A percentile compares a stretch with the other conserved stretches of the same genome.
Evolutionary conservation across 257 asterid species (phyloP).

Genomic region (Petunia secreta): DNA sequence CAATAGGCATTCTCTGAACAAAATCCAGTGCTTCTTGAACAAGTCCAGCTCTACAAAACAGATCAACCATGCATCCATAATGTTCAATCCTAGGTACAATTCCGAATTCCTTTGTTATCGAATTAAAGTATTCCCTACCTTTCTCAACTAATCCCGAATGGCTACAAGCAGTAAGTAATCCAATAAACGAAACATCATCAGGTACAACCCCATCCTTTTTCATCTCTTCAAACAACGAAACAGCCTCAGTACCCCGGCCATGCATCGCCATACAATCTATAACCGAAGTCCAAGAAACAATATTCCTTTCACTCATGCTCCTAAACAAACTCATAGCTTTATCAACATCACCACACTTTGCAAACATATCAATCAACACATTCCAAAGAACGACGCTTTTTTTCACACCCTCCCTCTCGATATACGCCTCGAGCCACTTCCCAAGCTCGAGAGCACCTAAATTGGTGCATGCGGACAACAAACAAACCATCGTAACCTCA

Average conservation of each 20-base stretch:
- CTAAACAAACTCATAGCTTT: constrained; percentile 56
- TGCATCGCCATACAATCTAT: constrained; percentile 71
- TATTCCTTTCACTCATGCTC: constrained; percentile 50
- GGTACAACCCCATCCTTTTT: constrained; percentile 47
- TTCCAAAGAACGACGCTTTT: constrained; percentile 58
- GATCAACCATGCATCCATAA: constrained; percentile 86
- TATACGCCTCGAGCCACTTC: constrained; percentile 64
- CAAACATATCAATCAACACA: constrained; percentile 76
- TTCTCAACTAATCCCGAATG: constrained; percentile 72
- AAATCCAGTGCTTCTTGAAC: constrained; percentile 64
- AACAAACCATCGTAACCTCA: constrained; percentile 68
- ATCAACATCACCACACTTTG: constrained; percentile 83
- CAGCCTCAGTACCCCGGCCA: constrained; percentile 70
- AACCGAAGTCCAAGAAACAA: constrained; percentile 82
- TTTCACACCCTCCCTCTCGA: constrained; percentile 53
- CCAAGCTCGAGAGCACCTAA: constrained; percentile 81
- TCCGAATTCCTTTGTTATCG: constrained; percentile 57
- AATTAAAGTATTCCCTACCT: constrained; percentile 56
- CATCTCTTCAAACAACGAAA: constrained; percentile 74
- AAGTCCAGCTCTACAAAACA: constrained; percentile 69
- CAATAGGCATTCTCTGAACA: constrained; percentile 61
- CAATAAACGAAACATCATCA: constrained; percentile 69
- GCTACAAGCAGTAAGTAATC: constrained; percentile 82
- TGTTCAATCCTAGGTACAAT: constrained; percentile 75
- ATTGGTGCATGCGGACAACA: constrained; percentile 74